A percentile compares a stretch with the other conserved stretches of the same genome.
phyloP scores from a whole-genome alignment of 2,329 filamentous ascomycete species.

The Ceratocystis eucalypticola region DNA sequence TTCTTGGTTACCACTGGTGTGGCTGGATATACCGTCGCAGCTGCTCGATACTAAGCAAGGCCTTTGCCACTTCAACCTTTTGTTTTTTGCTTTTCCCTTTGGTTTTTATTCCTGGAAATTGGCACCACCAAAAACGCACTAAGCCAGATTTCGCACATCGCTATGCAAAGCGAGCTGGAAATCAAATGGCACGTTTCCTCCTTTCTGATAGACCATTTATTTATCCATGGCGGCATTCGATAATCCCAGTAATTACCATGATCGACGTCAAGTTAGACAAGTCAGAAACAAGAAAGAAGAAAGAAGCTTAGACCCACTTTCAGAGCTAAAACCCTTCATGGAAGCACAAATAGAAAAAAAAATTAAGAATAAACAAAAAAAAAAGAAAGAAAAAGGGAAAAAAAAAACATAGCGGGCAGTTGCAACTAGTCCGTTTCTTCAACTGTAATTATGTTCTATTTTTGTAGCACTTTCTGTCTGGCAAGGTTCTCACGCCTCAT shows the following conservation, averaged over 20 bases:
- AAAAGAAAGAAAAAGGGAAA: neutral
- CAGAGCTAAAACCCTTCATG: no score
- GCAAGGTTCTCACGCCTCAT: neutral
- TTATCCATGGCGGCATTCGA: neutral
- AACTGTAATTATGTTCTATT: neutral
- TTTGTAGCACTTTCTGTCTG: neutral
- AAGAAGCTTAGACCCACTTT: neutral
- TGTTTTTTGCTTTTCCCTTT: neutral
- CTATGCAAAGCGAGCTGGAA: neutral
- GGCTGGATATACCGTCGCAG: neutral
- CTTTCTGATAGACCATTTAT: neutral
- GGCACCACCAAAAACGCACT: neutral
- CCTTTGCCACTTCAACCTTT: no score
- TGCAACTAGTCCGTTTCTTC: neutral
- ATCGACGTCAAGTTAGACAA: constrained; percentile 1
- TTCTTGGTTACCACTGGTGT: neutral
- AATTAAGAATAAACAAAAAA: neutral
- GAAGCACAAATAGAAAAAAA: neutral
- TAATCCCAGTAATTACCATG: neutral
- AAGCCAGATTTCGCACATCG: neutral
- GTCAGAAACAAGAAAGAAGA: constrained; percentile 2
- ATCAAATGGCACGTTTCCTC: neutral
- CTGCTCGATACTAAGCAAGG: no score
- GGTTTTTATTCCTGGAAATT: neutral
- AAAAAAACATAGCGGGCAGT: neutral